Conservation (phyloP, 2,329 filamentous ascomycete species). For the Dactylellina drechsleri region DNA sequence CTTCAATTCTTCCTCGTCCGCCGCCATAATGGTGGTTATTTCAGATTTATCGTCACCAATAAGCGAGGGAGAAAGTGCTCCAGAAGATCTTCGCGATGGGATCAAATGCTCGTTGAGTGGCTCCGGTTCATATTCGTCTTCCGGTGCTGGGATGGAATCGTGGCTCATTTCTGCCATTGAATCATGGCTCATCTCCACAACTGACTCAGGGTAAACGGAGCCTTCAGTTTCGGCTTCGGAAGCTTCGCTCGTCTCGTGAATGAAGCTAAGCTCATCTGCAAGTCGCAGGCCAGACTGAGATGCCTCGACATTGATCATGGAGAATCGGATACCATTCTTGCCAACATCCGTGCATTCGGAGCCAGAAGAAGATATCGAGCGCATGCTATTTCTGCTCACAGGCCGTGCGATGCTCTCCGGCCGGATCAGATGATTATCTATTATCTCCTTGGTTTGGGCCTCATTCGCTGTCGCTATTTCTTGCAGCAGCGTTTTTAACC, state of each 20-base stretch:
- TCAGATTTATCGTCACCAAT: constrained; percentile 75
- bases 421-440: constrained; percentile 34
- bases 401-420: constrained; percentile 56
- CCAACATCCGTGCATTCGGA: constrained; percentile 65
- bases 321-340: constrained; percentile 74
- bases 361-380: constrained; percentile 47
- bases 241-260: constrained; percentile 69
- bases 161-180: constrained; percentile 39
- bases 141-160: constrained; percentile 21
- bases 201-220: constrained; percentile 49
- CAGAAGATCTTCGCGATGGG: constrained; percentile 45
- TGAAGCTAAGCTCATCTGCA: constrained; percentile 89
- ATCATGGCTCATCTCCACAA: constrained; percentile 38
- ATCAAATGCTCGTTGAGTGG: constrained; percentile 39
- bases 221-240: constrained; percentile 52
- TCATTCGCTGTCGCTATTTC: constrained; percentile 73
- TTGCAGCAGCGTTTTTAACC: constrained; percentile 83
- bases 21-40: constrained; percentile 59
- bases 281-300: constrained; percentile 76
- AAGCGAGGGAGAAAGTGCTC: constrained; percentile 37
- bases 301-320: constrained; percentile 70
- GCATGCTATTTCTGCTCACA: constrained; percentile 52
- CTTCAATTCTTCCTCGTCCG: constrained; percentile 51
- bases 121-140: constrained; percentile 44
- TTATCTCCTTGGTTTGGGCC: constrained; percentile 59